A percentile compares a stretch with the other conserved stretches of the same genome.
phyloP scores from a whole-genome alignment of 1,284 basidiomycete species.

The Laetiporus sulphureus region DNA sequence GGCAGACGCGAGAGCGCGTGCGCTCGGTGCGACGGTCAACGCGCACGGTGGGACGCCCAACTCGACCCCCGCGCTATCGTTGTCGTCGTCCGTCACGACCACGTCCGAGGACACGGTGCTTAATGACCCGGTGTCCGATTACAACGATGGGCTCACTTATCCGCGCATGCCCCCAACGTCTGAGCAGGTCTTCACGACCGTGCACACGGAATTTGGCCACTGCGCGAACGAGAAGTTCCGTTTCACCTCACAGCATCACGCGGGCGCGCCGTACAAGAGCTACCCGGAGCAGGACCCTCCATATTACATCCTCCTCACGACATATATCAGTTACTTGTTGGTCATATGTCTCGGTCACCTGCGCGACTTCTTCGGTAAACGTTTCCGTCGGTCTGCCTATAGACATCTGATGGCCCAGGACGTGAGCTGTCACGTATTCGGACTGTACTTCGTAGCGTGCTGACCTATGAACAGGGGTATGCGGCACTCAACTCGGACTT shows the following conservation, averaged over 20 bases:
- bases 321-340: constrained; percentile 86
- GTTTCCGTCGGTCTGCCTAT: constrained; percentile 68
- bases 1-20: constrained; percentile 57
- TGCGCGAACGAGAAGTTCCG: constrained; percentile 70
- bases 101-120: constrained; percentile 59
- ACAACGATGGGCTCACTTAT: constrained; percentile 46
- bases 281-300: constrained; percentile 75
- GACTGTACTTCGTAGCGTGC: too few relatives aligned
- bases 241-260: constrained; percentile 56
- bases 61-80: constrained; percentile 60
- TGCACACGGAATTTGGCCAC: constrained; percentile 85
- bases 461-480: constrained; percentile 87
- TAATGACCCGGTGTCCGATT: constrained; percentile 42
- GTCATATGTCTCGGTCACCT: constrained; percentile 89
- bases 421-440: constrained; percentile 43
- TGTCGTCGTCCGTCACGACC: constrained; percentile 59
- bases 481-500: constrained; percentile 98
- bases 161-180: constrained; percentile 65
- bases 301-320: constrained; percentile 87
- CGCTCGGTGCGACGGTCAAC: constrained; percentile 40
- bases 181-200: constrained; percentile 65
- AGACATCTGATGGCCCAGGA: constrained; percentile 77
- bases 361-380: constrained; percentile 93
- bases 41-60: constrained; percentile 35
- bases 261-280: constrained; percentile 40